A percentile compares a stretch with the other conserved stretches of the same genome.
phyloP scores from a whole-genome alignment of 164 flowering plant genomes.

The Nymphaea thermarum region DNA sequence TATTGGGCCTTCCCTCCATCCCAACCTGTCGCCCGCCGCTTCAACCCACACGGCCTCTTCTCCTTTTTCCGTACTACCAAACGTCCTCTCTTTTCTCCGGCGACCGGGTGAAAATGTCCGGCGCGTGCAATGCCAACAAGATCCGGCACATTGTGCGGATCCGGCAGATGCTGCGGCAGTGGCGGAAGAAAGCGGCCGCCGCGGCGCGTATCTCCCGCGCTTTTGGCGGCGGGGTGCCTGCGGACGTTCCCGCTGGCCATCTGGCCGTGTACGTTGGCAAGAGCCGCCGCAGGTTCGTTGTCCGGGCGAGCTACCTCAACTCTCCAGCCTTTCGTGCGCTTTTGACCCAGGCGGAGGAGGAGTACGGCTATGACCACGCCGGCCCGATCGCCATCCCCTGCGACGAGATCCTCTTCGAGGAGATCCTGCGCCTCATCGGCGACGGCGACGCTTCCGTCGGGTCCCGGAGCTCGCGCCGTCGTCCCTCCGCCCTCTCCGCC shows the following conservation, averaged over 20 bases:
- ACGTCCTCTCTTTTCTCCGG: background rate
- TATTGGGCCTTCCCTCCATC: no score
- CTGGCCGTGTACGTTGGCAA: conserved; percentile 76
- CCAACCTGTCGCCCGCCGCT: no score
- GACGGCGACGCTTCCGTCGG: background rate
- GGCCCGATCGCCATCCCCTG: conserved; percentile 81
- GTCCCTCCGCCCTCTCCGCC: conserved; percentile 23
- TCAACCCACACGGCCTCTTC: no score
- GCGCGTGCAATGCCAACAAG: conserved; percentile 16
- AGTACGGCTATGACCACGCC: conserved; percentile 52
- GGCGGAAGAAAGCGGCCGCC: conserved; percentile 55
- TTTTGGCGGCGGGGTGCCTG: conserved; percentile 21
- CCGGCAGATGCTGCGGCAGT: conserved; percentile 65
- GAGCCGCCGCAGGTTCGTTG: conserved; percentile 46
- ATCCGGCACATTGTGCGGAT: conserved; percentile 28
- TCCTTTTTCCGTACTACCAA: no score
- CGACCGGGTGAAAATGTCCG: conserved; percentile 1
- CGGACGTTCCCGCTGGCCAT: conserved; percentile 71
- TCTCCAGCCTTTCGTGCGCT: conserved; percentile 67
- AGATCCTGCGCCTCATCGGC: conserved; percentile 38
- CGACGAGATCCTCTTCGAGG: conserved; percentile 71
- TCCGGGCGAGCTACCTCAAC: conserved; percentile 69
- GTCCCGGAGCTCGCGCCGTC: conserved; percentile 27
- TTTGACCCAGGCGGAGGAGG: conserved; percentile 63
- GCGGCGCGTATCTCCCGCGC: conserved; percentile 16